Conservation (phyloP, 257 asterid species). For the Coffea eugenioides region DNA sequence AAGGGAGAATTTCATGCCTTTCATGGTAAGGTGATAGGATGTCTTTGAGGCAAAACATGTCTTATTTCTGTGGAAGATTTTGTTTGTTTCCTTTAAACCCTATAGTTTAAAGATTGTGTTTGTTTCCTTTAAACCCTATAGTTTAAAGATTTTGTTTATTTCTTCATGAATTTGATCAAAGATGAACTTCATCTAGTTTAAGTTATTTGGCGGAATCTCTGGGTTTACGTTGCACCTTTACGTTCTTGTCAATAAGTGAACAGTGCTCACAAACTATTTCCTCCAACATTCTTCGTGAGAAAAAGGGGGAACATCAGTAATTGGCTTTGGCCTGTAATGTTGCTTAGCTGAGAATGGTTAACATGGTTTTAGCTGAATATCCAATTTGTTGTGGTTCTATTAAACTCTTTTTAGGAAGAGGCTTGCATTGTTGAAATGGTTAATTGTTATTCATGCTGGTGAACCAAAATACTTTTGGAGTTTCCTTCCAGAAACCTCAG, state of each 20-base stretch:
- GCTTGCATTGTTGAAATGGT: neutral
- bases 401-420: neutral
- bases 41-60: neutral
- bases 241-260: too few species aligned
- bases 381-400: neutral
- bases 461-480: neutral
- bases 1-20: slow-evolving; percentile 71
- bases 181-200: neutral
- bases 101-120: too few species aligned
- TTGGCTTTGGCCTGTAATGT: neutral
- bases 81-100: neutral
- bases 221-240: neutral
- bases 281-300: too few species aligned
- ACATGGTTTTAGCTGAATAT: neutral
- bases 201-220: neutral
- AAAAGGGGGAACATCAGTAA: too few species aligned
- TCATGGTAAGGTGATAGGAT: slow-evolving; percentile 53
- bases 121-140: too few species aligned
- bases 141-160: neutral
- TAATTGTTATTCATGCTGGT: neutral
- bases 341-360: neutral
- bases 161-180: neutral
- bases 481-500: too few species aligned
- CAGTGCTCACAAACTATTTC: too few species aligned
- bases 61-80: neutral